These are phyloP conservation scores for Golubevia pallescens DNA, from an alignment of 1,284 basidiomycete species.

Conservation along the genomic window DNA sequence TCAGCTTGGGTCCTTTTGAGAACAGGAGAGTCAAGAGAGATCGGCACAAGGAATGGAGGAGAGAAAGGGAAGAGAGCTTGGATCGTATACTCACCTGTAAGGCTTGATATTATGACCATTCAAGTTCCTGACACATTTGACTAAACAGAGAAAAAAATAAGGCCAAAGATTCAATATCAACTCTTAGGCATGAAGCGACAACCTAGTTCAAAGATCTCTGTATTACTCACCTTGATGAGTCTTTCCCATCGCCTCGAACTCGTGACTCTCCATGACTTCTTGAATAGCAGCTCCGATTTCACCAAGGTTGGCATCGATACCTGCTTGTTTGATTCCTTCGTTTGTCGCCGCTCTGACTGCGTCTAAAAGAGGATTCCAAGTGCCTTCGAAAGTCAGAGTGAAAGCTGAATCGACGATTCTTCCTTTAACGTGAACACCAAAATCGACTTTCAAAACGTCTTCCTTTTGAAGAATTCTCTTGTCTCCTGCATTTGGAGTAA, in stretches of 20 bases:
- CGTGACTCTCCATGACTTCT: slow-evolving; percentile 63
- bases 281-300: slow-evolving; percentile 60
- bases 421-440: slow-evolving; percentile 60
- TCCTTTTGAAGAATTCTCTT: slow-evolving; percentile 49
- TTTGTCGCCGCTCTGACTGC: slow-evolving; percentile 59
- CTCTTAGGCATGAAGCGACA: no score
- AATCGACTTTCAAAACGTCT: slow-evolving; percentile 62
- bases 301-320: slow-evolving; percentile 58
- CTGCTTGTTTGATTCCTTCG: slow-evolving; percentile 44
- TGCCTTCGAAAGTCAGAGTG: slow-evolving; percentile 58
- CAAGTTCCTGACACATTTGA: slow-evolving; percentile 61
- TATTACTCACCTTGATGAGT: slow-evolving; percentile 32
- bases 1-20: no score
- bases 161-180: no score
- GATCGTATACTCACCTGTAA: slow-evolving; percentile 29
- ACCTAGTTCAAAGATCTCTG: no score
- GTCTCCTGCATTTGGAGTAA: slow-evolving; percentile 62
- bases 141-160: slow-evolving; percentile 7
- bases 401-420: slow-evolving; percentile 63
- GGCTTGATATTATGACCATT: slow-evolving; percentile 61
- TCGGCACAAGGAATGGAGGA: no score
- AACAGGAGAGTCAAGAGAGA: no score
- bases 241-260: slow-evolving; percentile 60
- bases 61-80: no score
- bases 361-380: slow-evolving; percentile 52